These are phyloP conservation scores for Leccinellum rugosiceps DNA, from an alignment of 768 basidiomycete genomes.

Conservation along the genomic window DNA sequence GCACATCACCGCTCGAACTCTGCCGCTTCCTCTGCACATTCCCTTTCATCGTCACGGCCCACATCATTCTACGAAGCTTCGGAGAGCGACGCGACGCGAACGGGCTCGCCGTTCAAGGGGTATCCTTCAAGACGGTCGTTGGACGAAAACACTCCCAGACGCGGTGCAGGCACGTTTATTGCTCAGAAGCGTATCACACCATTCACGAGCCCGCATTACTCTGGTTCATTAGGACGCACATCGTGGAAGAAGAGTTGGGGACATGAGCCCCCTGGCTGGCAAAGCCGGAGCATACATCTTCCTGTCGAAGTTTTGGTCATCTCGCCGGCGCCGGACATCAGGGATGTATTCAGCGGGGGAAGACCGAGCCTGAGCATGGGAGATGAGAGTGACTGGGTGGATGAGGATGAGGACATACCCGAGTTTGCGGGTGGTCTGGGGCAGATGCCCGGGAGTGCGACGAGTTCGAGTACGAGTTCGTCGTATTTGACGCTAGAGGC, in stretches of 20 bases:
- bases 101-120: slow-evolving; percentile 59
- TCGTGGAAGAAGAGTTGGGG: slow-evolving; percentile 94
- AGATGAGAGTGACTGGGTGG: slow-evolving; percentile 87
- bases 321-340: slow-evolving; percentile 50
- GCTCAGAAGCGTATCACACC: slow-evolving; percentile 81
- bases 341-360: slow-evolving; percentile 74
- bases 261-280: slow-evolving; percentile 83
- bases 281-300: slow-evolving; percentile 56
- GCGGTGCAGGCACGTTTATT: slow-evolving; percentile 58
- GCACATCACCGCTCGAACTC: slow-evolving; percentile 73
- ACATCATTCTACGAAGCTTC: slow-evolving; percentile 76
- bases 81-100: slow-evolving; percentile 63
- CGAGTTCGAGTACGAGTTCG: slow-evolving; percentile 23
- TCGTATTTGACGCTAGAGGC: slow-evolving; percentile 32
- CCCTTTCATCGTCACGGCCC: slow-evolving; percentile 71
- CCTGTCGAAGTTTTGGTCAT: slow-evolving; percentile 79
- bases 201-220: slow-evolving; percentile 55
- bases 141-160: slow-evolving; percentile 45
- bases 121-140: slow-evolving; percentile 44
- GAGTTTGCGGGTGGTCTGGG: slow-evolving; percentile 78
- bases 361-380: slow-evolving; percentile 55
- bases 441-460: slow-evolving; percentile 41
- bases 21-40: slow-evolving; percentile 73
- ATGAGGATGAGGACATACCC: slow-evolving; percentile 75
- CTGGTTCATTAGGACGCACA: slow-evolving; percentile 54